These are phyloP conservation scores for Arthroderma sp. DNA, from an alignment of 2,329 filamentous ascomycete genomes.

Conservation along the genomic window DNA sequence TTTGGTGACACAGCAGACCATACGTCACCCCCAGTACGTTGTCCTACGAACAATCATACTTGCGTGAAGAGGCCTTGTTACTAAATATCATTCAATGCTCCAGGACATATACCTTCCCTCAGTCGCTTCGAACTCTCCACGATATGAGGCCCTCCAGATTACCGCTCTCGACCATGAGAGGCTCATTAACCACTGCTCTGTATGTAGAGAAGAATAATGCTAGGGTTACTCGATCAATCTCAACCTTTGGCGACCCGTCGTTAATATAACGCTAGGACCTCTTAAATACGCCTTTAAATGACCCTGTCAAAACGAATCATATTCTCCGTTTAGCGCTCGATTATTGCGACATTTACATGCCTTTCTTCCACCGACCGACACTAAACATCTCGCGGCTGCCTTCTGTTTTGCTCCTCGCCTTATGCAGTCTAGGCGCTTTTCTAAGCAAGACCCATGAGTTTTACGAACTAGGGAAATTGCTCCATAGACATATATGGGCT, in stretches of 20 bases:
- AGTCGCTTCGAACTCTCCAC: slow-evolving; percentile 6
- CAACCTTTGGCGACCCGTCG: background rate
- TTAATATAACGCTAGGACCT: slow-evolving; percentile 9
- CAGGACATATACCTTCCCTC: slow-evolving; percentile 10
- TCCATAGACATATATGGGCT: slow-evolving; percentile 14
- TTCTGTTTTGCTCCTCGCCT: slow-evolving; percentile 13
- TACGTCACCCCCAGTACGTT: slow-evolving; percentile 1
- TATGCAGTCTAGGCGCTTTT: slow-evolving; percentile 15
- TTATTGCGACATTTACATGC: slow-evolving; percentile 17
- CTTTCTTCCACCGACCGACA: slow-evolving; percentile 17
- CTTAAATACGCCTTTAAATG: slow-evolving; percentile 10
- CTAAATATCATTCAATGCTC: background rate
- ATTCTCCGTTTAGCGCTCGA: slow-evolving; percentile 14
- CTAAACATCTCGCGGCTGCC: slow-evolving; percentile 12
- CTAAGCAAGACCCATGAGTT: slow-evolving; percentile 8
- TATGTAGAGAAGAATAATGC: background rate
- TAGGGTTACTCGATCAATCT: background rate
- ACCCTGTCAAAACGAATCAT: slow-evolving; percentile 9
- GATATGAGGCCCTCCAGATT: slow-evolving; percentile 3
- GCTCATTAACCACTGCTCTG: slow-evolving; percentile 12
- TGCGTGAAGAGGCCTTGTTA: background rate
- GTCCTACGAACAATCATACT: background rate
- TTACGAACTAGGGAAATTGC: slow-evolving; percentile 12
- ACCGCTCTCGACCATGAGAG: slow-evolving; percentile 12
- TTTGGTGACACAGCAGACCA: slow-evolving; percentile 11